Percentiles rank a stretch among this genome's conserved stretches.
These are phyloP conservation scores for Penicillium vulpinum DNA, from an alignment of 2,329 filamentous ascomycete genomes.

Conservation along the genomic window DNA sequence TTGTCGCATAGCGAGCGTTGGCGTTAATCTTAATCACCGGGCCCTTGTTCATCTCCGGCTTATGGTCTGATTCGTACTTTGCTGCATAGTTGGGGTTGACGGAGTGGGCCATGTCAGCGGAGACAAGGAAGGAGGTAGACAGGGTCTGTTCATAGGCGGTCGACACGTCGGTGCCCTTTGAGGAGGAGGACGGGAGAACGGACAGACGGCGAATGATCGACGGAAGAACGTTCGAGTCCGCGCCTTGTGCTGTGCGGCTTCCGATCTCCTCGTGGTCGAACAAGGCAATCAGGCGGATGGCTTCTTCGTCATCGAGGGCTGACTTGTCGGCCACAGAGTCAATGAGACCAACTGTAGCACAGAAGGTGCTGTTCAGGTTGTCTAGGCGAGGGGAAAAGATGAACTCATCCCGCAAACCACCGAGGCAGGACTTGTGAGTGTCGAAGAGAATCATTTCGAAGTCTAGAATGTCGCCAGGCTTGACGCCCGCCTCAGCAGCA, in stretches of 20 bases:
- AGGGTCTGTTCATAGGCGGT: conserved; percentile 94
- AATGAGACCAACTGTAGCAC: conserved; percentile 81
- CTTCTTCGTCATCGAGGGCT: conserved; percentile 71
- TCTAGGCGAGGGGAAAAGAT: conserved; percentile 95
- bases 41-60: conserved; percentile 93
- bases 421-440: conserved; percentile 84
- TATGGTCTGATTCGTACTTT: conserved; percentile 90
- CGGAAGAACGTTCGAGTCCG: conserved; percentile 87
- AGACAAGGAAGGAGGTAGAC: conserved; percentile 87
- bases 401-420: conserved; percentile 88
- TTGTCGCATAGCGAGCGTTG: conserved; percentile 95
- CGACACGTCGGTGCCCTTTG: conserved; percentile 61
- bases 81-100: conserved; percentile 91
- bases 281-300: conserved; percentile 86
- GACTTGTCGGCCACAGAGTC: conserved; percentile 66
- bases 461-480: conserved; percentile 74
- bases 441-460: conserved; percentile 98
- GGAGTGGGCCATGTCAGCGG: conserved; percentile 95
- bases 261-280: conserved; percentile 99
- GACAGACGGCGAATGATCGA: conserved; percentile 83
- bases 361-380: conserved; percentile 96
- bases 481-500: conserved; percentile 72
- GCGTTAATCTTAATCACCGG: conserved; percentile 98
- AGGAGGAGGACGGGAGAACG: conserved; percentile 65
- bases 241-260: conserved; percentile 86